phyloP scores from a whole-genome alignment of 257 asterid genomes.

The Solanum lignicaule region DNA sequence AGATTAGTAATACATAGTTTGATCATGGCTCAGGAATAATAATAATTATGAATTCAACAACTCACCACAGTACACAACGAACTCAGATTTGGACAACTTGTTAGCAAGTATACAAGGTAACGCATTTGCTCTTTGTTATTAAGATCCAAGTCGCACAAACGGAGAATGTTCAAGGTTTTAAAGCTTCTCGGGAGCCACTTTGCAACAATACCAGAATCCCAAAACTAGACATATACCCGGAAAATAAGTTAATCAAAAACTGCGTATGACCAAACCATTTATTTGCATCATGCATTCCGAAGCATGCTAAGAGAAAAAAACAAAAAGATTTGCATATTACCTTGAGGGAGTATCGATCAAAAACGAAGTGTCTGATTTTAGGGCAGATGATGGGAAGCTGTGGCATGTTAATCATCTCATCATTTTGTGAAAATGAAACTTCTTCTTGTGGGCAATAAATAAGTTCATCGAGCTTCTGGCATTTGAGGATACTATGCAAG shows the following conservation, averaged over 20 bases:
- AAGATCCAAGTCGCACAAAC: neutral
- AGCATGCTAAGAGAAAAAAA: neutral
- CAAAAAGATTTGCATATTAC: too few species aligned
- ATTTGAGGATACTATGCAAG: neutral
- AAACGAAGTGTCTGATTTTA: neutral
- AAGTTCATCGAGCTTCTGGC: neutral
- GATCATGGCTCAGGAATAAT: neutral
- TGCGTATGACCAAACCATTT: neutral
- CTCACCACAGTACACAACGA: neutral
- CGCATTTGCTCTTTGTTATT: neutral
- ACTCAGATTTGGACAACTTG: neutral
- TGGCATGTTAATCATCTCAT: neutral
- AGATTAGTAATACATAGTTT: neutral
- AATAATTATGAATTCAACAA: neutral
- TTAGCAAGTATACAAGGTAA: neutral
- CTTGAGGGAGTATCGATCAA: neutral
- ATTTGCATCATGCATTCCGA: neutral
- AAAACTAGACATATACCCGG: neutral
- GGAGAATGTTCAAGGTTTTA: neutral
- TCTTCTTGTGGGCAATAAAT: neutral
- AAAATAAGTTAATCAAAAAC: neutral
- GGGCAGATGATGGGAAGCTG: neutral
- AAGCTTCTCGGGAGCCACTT: neutral
- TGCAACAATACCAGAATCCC: neutral
- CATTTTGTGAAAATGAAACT: neutral